Conservation (phyloP, 2,329 filamentous ascomycete species). For the Phaeophleospora eucalypticola region DNA sequence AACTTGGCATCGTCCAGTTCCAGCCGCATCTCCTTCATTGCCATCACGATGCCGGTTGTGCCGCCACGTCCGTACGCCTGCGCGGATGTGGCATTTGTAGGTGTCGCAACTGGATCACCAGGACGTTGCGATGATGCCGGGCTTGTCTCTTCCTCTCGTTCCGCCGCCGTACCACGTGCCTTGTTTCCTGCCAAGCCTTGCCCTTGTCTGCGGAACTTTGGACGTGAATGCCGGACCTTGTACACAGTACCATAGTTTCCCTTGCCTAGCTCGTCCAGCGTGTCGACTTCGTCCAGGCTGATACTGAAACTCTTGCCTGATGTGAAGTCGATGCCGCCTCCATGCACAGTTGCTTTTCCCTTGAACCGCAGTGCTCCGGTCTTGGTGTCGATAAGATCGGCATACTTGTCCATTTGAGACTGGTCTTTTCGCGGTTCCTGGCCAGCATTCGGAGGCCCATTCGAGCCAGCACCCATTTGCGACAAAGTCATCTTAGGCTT, state of each 20-base stretch:
- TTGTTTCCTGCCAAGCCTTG: slow-evolving; percentile 59
- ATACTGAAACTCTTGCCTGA: slow-evolving; percentile 88
- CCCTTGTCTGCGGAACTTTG: slow-evolving; percentile 57
- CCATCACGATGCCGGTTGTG: slow-evolving; percentile 78
- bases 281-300: slow-evolving; percentile 92
- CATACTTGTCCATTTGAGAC: slow-evolving; percentile 58
- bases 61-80: slow-evolving; percentile 39
- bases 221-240: slow-evolving; percentile 83
- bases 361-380: slow-evolving; percentile 89
- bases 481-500: slow-evolving; percentile 45
- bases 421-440: slow-evolving; percentile 27
- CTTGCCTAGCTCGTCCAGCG: slow-evolving; percentile 88
- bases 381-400: slow-evolving; percentile 85
- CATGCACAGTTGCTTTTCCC: slow-evolving; percentile 84
- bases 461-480: slow-evolving; percentile 38
- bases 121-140: slow-evolving; percentile 19
- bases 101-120: slow-evolving; percentile 30
- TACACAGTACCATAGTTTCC: slow-evolving; percentile 98
- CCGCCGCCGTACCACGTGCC: slow-evolving; percentile 32
- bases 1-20: slow-evolving; percentile 97
- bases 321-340: slow-evolving; percentile 85
- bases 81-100: slow-evolving; percentile 16
- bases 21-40: slow-evolving; percentile 97
- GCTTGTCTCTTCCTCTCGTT: slow-evolving; percentile 16
- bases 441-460: slow-evolving; percentile 30